Conservation (phyloP, 1,284 basidiomycete species). For the Xerocomus cyaneibrunnescens region DNA sequence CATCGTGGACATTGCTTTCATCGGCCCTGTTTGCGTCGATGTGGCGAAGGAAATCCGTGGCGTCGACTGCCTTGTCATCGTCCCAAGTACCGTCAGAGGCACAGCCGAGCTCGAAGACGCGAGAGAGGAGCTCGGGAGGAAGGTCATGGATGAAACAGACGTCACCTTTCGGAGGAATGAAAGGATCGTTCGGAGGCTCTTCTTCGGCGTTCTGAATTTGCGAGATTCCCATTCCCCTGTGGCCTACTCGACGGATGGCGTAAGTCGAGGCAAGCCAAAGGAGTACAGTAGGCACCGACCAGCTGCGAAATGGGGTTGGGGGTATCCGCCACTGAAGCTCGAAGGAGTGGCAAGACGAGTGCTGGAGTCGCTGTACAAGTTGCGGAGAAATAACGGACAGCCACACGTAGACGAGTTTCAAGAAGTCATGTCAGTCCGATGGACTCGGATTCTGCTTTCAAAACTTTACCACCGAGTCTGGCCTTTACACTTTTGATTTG, state of each 20-base stretch:
- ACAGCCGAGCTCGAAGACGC: conserved; percentile 28
- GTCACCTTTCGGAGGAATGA: conserved; percentile 21
- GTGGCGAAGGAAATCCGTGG: not conserved
- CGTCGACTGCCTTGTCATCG: conserved; percentile 12
- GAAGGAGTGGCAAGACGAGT: too few relatives aligned
- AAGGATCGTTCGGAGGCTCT: conserved; percentile 17
- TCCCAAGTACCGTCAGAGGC: conserved; percentile 6
- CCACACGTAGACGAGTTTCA: too few relatives aligned
- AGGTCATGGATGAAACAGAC: conserved; percentile 26
- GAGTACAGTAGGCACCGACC: conserved; percentile 8
- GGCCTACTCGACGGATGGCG: not conserved
- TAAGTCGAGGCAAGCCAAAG: conserved; percentile 1
- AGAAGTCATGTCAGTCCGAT: too few relatives aligned
- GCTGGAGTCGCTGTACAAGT: too few relatives aligned
- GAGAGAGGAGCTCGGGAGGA: conserved; percentile 12
- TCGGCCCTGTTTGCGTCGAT: not conserved
- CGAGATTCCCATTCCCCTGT: conserved; percentile 4
- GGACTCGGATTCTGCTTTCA: too few relatives aligned
- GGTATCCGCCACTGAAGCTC: not conserved
- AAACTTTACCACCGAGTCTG: too few relatives aligned
- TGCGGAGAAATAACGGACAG: too few relatives aligned
- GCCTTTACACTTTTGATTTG: too few relatives aligned
- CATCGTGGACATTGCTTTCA: not conserved
- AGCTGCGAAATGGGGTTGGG: not conserved
- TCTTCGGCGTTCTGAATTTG: conserved; percentile 1